Evolutionary conservation across 768 basidiomycete genomes (phyloP), one percentile per base, ranked within the genome.

Genomic region (Pisolithus sp.): DNA sequence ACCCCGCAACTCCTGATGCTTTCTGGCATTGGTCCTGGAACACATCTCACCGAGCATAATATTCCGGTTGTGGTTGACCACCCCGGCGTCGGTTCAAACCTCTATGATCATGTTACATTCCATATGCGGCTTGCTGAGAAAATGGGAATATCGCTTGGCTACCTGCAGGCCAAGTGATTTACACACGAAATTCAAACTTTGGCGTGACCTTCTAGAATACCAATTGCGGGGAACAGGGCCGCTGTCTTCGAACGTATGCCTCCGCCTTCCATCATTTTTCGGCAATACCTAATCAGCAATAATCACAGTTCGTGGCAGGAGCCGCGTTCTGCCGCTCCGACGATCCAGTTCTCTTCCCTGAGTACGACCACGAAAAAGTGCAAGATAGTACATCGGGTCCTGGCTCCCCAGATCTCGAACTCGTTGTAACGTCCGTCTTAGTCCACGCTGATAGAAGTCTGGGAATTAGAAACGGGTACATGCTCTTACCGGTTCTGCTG

Each of bases 21-120:
- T 17, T 88, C 86, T 15, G 91, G 91, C 9, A 70, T 93, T 44
- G 91, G 90, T 3, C 86, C 88, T 31, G 73, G 75, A 2, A 71
- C 71, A 1, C 74, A 86, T 12, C 73, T 92, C 36, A 56, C 70
- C 9, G 63, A 71, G 34, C 69, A 82, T 50, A 66, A 67, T 6
- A 82, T 93, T 20, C 71, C 78, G 1, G 67, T 82, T 28, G 68
- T 83, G 18, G 60, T 79, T 5, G 80, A 90, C 57, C 76, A 86
- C 2, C 83, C 86, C 0, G 82, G 82, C 10, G 89, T 93, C 20
- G 91, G 91, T 13, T 71, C 76, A 7, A 76, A 90, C 62, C 75
- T 93, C 17, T 71, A 77, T 42, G 90, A 93, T 60, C 90, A 92
- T 59, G 72, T 76, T 4, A 72, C 75, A 17, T 73, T 85, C 48